Evolutionary conservation across 163 green algal genomes (phyloP).

Genomic region (Chlorella variabilis): DNA sequence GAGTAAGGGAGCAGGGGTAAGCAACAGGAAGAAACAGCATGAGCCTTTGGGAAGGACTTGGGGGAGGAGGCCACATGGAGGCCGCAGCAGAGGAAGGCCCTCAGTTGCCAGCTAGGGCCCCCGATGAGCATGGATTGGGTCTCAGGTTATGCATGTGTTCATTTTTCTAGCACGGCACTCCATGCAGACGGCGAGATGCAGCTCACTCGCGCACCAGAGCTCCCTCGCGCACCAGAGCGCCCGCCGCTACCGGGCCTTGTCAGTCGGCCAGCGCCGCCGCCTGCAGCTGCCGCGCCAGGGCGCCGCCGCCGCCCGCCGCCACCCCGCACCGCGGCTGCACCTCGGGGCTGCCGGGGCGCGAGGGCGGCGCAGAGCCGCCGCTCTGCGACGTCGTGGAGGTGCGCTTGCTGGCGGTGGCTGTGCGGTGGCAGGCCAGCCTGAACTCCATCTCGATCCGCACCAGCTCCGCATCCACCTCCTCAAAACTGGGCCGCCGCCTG

Average conservation of each 20-base stretch:
- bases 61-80: too few relatives aligned
- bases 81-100: too few relatives aligned
- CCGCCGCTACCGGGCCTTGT: background rate
- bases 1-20: too few relatives aligned
- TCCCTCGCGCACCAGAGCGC: too few relatives aligned
- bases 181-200: too few relatives aligned
- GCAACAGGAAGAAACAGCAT: too few relatives aligned
- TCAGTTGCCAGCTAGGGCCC: too few relatives aligned
- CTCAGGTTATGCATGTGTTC: too few relatives aligned
- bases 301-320: background rate
- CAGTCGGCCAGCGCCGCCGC: background rate
- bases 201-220: too few relatives aligned
- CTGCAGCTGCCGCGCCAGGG: constrained; percentile 1
- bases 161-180: too few relatives aligned
- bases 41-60: too few relatives aligned
- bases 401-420: constrained; percentile 21
- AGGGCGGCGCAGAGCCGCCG: background rate
- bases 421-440: constrained; percentile 39
- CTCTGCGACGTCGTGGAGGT: background rate
- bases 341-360: constrained; percentile 11
- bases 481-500: constrained; percentile 40
- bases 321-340: constrained; percentile 9
- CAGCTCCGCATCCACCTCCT: constrained; percentile 39
- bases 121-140: too few relatives aligned
- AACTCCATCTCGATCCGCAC: constrained; percentile 51